These are phyloP conservation scores for Colletotrichum simmondsii DNA, from an alignment of 2,329 filamentous ascomycete species.

Conservation along the genomic window DNA sequence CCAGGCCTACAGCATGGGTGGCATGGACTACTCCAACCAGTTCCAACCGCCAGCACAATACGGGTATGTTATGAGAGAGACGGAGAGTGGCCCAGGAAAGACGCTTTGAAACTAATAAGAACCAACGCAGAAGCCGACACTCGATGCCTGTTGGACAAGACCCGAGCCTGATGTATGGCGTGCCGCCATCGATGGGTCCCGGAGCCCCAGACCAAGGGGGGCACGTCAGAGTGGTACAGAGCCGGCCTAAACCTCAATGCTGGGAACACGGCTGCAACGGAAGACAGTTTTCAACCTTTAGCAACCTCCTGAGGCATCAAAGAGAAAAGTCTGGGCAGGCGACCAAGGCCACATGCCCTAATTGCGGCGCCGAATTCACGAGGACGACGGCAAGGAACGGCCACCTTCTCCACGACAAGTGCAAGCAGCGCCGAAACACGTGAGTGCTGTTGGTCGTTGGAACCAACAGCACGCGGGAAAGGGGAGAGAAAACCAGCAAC, in stretches of 20 bases:
- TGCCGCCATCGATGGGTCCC: constrained; percentile 47
- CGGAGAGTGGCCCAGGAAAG: not conserved
- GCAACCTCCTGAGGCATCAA: constrained; percentile 92
- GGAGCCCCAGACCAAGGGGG: constrained; percentile 48
- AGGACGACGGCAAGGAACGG: constrained; percentile 89
- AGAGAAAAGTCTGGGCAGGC: constrained; percentile 94
- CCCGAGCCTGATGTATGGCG: constrained; percentile 55
- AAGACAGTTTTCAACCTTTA: constrained; percentile 94
- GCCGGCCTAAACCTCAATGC: constrained; percentile 91
- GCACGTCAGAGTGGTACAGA: constrained; percentile 77
- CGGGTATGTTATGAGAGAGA: constrained; percentile 45
- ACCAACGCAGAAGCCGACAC: constrained; percentile 47
- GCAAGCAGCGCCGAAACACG: constrained; percentile 75
- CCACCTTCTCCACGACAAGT: constrained; percentile 88
- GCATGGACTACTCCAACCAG: constrained; percentile 55
- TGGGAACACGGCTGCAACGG: constrained; percentile 98
- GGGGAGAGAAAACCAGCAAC: constrained; percentile 3
- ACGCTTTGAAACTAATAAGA: constrained; percentile 12
- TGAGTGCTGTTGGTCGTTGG: constrained; percentile 26
- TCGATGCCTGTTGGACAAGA: constrained; percentile 52
- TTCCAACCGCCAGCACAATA: constrained; percentile 49
- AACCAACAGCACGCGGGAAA: constrained; percentile 2
- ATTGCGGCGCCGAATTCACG: constrained; percentile 94
- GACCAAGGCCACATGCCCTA: constrained; percentile 87
- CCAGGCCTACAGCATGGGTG: constrained; percentile 52